Conservation (phyloP, 1,139 yeast genomes). For the Scheffersomyces quercinus region DNA sequence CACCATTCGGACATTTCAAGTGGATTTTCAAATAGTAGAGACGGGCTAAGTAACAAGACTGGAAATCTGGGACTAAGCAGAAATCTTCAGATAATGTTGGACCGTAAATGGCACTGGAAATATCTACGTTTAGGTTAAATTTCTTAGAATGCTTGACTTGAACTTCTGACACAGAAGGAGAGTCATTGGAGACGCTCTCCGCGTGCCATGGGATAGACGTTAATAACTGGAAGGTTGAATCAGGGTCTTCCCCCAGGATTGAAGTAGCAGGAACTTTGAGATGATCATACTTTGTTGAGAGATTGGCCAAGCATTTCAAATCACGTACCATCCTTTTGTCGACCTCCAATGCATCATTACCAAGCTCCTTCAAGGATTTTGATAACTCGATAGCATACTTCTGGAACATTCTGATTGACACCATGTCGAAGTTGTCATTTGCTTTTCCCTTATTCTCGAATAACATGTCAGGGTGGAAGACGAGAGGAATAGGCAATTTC, state of each 20-base stretch:
- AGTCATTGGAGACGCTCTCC: conserved; percentile 13
- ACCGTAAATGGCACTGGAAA: conserved; percentile 14
- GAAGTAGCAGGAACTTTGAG: conserved; percentile 16
- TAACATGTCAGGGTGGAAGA: conserved; percentile 36
- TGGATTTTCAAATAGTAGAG: conserved; percentile 34
- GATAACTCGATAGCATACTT: conserved; percentile 32
- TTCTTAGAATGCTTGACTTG: conserved; percentile 21
- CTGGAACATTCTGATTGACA: conserved; percentile 34
- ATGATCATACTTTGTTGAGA: conserved; percentile 26
- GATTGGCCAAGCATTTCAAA: conserved; percentile 36
- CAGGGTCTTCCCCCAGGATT: neutral
- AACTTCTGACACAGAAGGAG: conserved; percentile 13
- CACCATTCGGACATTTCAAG: conserved; percentile 30
- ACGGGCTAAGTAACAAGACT: conserved; percentile 35
- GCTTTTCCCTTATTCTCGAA: conserved; percentile 34
- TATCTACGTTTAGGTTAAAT: conserved; percentile 23
- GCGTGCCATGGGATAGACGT: conserved; percentile 24
- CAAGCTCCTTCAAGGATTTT: conserved; percentile 25
- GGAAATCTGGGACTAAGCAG: conserved; percentile 42
- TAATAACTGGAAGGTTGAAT: conserved; percentile 12
- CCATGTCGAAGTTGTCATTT: conserved; percentile 32
- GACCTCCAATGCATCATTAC: conserved; percentile 24
- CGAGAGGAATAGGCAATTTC: conserved; percentile 37
- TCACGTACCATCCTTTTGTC: conserved; percentile 28
- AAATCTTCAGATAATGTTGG: conserved; percentile 17